Conservation (phyloP, 129 eudicot species). For the Escallonia rubra region DNA sequence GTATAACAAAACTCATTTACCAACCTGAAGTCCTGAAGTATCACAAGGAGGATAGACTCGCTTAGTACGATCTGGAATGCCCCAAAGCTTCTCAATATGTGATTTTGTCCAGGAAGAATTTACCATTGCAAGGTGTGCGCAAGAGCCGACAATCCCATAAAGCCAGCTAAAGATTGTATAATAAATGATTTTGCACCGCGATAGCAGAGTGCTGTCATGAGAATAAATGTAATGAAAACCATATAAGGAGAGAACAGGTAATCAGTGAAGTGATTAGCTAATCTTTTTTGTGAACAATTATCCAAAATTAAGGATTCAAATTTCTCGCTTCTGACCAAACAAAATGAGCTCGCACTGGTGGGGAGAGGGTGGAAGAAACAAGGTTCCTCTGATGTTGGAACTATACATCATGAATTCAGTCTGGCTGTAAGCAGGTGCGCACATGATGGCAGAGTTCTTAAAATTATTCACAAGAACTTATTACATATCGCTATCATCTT, state of each 20-base stretch:
- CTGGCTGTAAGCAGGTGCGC: not conserved
- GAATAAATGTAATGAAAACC: constrained; percentile 1
- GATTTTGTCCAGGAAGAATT: constrained; percentile 96
- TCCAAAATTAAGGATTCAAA: too few relatives aligned
- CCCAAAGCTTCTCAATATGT: constrained; percentile 86
- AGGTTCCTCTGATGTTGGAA: not conserved
- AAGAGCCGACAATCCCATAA: constrained; percentile 92
- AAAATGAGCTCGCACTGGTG: too few relatives aligned
- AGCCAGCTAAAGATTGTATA: constrained; percentile 82
- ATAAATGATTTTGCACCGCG: constrained; percentile 72
- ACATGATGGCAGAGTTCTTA: not conserved
- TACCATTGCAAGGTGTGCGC: constrained; percentile 86
- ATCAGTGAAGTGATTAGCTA: too few relatives aligned
- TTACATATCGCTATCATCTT: too few relatives aligned
- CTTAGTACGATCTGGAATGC: constrained; percentile 55
- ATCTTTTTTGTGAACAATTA: too few relatives aligned
- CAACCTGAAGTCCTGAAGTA: constrained; percentile 90
- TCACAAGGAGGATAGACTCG: constrained; percentile 98
- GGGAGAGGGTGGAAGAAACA: not conserved
- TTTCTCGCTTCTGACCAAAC: too few relatives aligned
- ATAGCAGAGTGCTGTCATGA: constrained; percentile 59
- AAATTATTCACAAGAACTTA: not conserved
- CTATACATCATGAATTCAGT: not conserved
- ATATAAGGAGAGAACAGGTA: not conserved
- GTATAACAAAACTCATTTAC: not conserved